phyloP scores from a whole-genome alignment of 1,139 yeast genomes.

The Sugiyamaella novakii region DNA sequence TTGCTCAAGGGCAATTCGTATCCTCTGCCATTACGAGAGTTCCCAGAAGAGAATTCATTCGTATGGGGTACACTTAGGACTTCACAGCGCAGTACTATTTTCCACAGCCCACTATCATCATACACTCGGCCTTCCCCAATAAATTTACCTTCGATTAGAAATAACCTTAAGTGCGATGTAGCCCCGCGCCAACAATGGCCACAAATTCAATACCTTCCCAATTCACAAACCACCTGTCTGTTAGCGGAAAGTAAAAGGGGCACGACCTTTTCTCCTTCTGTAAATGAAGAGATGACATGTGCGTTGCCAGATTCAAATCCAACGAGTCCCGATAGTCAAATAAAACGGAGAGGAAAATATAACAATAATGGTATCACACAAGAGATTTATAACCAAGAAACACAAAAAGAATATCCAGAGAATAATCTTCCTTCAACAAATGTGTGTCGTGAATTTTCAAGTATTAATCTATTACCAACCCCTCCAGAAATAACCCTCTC shows the following conservation, averaged over 20 bases:
- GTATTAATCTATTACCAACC: background rate
- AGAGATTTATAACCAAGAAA: background rate
- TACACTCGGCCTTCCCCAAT: constrained; percentile 13
- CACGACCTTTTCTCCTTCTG: background rate
- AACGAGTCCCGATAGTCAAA: constrained; percentile 2
- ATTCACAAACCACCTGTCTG: constrained; percentile 6
- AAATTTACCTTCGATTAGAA: constrained; percentile 20
- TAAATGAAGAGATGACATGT: background rate
- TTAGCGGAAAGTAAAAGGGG: background rate
- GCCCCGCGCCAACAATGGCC: background rate
- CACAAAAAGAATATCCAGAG: background rate
- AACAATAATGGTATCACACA: background rate
- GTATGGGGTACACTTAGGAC: constrained; percentile 15
- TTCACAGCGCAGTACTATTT: constrained; percentile 13
- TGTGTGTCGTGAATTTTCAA: background rate
- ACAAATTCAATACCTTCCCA: constrained; percentile 3
- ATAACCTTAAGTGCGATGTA: constrained; percentile 14
- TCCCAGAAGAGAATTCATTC: background rate
- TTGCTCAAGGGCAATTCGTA: constrained; percentile 4
- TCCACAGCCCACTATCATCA: constrained; percentile 19
- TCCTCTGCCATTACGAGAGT: background rate
- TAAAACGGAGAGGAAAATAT: background rate
- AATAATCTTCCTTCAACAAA: no score
- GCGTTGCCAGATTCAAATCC: constrained; percentile 2
- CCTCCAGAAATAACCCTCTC: background rate